These are phyloP conservation scores for Aspergillus texensis DNA, from an alignment of 2,329 filamentous ascomycete species.

Conservation along the genomic window DNA sequence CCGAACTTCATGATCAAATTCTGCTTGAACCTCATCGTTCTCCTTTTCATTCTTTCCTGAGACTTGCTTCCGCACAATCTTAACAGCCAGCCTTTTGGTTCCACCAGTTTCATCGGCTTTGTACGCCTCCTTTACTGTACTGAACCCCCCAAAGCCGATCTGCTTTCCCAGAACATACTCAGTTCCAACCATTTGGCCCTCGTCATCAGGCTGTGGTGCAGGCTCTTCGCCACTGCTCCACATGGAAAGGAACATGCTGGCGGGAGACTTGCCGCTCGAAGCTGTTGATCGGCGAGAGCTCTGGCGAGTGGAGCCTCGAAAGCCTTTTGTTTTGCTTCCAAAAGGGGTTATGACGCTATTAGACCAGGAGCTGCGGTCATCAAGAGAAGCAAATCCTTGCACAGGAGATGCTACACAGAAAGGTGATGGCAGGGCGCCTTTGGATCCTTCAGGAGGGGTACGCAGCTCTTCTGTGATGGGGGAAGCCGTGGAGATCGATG, in stretches of 20 bases:
- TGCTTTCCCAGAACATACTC: slow-evolving; percentile 70
- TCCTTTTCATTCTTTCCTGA: slow-evolving; percentile 59
- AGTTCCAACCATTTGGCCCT: slow-evolving; percentile 67
- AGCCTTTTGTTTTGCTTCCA: slow-evolving; percentile 39
- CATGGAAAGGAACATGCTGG: slow-evolving; percentile 60
- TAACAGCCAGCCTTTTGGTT: slow-evolving; percentile 61
- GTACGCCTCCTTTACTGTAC: slow-evolving; percentile 67
- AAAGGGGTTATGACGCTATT: slow-evolving; percentile 32
- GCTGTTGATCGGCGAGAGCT: slow-evolving; percentile 52
- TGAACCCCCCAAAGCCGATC: slow-evolving; percentile 68
- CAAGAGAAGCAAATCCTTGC: slow-evolving; percentile 41
- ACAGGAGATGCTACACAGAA: slow-evolving; percentile 41
- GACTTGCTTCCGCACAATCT: slow-evolving; percentile 66
- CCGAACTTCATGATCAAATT: slow-evolving; percentile 70
- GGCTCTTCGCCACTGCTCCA: slow-evolving; percentile 49
- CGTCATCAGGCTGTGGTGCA: slow-evolving; percentile 61
- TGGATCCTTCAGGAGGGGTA: slow-evolving; percentile 43
- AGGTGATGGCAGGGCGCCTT: slow-evolving; percentile 41
- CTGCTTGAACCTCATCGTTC: slow-evolving; percentile 66
- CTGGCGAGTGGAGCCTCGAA: slow-evolving; percentile 37
- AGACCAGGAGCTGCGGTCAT: slow-evolving; percentile 47
- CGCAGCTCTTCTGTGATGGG: slow-evolving; percentile 43
- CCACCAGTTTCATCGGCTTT: slow-evolving; percentile 61
- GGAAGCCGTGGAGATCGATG: slow-evolving; percentile 48
- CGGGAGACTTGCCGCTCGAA: slow-evolving; percentile 59